phyloP scores from a whole-genome alignment of 768 basidiomycete species.

The Hortiboletus campestris region DNA sequence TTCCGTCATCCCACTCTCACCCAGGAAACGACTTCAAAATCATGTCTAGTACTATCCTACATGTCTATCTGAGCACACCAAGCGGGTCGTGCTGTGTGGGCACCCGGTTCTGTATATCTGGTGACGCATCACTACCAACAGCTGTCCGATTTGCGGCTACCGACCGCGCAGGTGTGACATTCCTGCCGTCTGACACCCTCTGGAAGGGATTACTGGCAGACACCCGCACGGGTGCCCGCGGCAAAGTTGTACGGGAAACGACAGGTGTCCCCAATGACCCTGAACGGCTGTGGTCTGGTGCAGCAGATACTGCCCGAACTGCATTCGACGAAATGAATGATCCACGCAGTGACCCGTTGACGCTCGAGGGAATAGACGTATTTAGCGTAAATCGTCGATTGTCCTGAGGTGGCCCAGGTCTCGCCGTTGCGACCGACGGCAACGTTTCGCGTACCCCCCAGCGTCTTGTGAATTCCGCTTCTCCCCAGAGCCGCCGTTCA shows the following conservation, averaged over 20 bases:
- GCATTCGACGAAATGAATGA: conserved; percentile 17
- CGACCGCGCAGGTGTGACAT: conserved; percentile 2
- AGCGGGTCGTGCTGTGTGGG: conserved; percentile 29
- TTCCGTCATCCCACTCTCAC: conserved; percentile 4
- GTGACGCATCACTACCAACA: neutral
- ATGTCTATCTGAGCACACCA: conserved; percentile 26
- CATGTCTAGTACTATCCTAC: neutral
- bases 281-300: conserved; percentile 16
- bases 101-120: conserved; percentile 11
- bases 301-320: conserved; percentile 1
- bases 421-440: conserved; percentile 23
- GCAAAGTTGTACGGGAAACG: conserved; percentile 12
- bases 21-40: neutral
- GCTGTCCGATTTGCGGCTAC: neutral
- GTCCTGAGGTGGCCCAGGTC: conserved; percentile 14
- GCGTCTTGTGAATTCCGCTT: conserved; percentile 44
- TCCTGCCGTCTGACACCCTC: conserved; percentile 15
- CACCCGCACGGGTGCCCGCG: conserved; percentile 24
- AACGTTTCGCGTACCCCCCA: conserved; percentile 29
- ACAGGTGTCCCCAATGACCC: conserved; percentile 10
- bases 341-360: conserved; percentile 24
- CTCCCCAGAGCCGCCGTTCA: conserved; percentile 62
- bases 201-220: conserved; percentile 33
- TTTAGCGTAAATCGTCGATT: conserved; percentile 14
- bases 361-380: conserved; percentile 12